Evolutionary conservation across 371 early-diverging fungal species (phyloP), one percentile per base, ranked within the genome.

Genomic region (Mortierella sp.): DNA sequence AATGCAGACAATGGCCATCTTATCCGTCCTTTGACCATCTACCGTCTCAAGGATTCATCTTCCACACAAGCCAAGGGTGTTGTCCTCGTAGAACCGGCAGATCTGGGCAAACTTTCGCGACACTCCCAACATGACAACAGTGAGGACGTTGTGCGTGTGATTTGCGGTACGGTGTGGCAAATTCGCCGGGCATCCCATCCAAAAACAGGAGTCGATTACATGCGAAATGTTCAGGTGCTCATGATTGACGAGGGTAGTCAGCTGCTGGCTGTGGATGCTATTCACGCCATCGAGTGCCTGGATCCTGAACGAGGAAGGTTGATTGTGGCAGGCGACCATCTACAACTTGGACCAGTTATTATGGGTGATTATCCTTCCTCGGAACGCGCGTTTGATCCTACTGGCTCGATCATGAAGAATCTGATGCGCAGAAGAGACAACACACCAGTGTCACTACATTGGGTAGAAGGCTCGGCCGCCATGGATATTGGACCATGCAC

Each of bases 181-280:
- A 84, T 85, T 78, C 67, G 79, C n/a, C 79, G 58, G 68, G 83
- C 81, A 30, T 66, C 56, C 27, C 34, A 42, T 67, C 81, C 74
- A 13, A 61, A 46, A 78, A 82, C 41, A 49, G 81, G 70, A 10
- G 78, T 46, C 10, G 54, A 57, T 14, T 76, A 62, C 23, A 69
- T 76, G 70, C 55, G 58, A 6, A 66, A 76, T 23, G 58, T 69
- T 30, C 81, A 83, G 48, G 83, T 85, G 72, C 66, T 86, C 68
- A 84, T 87, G 64, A 78, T 87, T 49, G 88, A 87, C 53, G 88
- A 87, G 66, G 82, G 83, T n/a, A 82, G 84, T 24, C 88, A 76
- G 28, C 52, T 76, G 41, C 43, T 86, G 51, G 82, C 84, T 4
- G 80, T 83, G 18, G 87, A 86, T 67, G 81, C 86, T 24, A 65